Percentiles rank a stretch among this genome's conserved stretches.
Evolutionary conservation across 495 filamentous ascomycete genomes (phyloP).

Genomic region (Neurospora cerealis): DNA sequence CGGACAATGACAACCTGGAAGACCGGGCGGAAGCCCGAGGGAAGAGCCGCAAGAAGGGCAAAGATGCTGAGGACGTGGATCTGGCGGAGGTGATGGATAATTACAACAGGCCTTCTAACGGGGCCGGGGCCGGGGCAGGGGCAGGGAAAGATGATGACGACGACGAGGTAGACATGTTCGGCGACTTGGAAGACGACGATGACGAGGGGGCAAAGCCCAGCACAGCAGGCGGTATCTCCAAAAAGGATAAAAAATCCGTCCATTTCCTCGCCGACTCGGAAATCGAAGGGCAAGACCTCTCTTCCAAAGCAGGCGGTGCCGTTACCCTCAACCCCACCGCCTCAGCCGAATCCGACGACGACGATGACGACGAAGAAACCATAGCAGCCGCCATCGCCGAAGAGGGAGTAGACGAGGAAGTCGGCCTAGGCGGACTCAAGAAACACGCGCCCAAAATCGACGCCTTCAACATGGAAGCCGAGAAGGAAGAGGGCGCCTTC

Average conservation of each 20-base stretch:
- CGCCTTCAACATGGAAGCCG: constrained; percentile 86
- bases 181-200: constrained; percentile 55
- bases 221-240: constrained; percentile 14
- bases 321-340: constrained; percentile 37
- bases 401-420: constrained; percentile 68
- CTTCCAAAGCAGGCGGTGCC: constrained; percentile 61
- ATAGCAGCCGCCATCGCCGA: constrained; percentile 54
- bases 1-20: constrained; percentile 82
- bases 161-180: constrained; percentile 88
- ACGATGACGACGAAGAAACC: constrained; percentile 65
- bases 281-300: constrained; percentile 78
- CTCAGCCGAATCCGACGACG: constrained; percentile 43
- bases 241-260: constrained; percentile 76
- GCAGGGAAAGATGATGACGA: constrained; percentile 45
- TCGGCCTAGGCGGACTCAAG: constrained; percentile 83
- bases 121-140: constrained; percentile 8
- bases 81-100: constrained; percentile 34
- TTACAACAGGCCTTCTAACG: constrained; percentile 24
- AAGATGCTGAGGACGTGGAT: constrained; percentile 32
- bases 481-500: constrained; percentile 88
- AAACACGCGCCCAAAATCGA: constrained; percentile 92
- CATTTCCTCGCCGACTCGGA: constrained; percentile 63
- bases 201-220: constrained; percentile 45
- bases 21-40: constrained; percentile 50
- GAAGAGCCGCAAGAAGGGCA: constrained; percentile 32